These are phyloP conservation scores for Fusarium concolor DNA, from an alignment of 2,329 filamentous ascomycete genomes.

Conservation along the genomic window DNA sequence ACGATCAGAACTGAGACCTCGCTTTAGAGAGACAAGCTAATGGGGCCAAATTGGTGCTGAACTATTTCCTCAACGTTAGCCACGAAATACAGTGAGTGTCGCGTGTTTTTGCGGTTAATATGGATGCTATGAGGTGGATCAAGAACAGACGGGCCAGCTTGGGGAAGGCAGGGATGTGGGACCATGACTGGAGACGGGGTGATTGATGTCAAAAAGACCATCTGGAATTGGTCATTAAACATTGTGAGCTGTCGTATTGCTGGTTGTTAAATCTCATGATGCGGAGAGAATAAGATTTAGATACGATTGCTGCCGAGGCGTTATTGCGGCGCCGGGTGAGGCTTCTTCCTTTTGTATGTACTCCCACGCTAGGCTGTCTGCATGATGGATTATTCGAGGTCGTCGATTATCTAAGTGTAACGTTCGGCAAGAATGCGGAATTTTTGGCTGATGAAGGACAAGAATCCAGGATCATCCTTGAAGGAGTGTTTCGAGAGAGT, in stretches of 20 bases:
- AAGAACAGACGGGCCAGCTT: slow-evolving; percentile 40
- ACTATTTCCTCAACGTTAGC: slow-evolving; percentile 43
- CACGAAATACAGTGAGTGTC: slow-evolving; percentile 38
- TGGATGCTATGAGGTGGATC: slow-evolving; percentile 41
- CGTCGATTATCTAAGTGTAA: slow-evolving; percentile 25
- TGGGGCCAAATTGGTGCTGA: slow-evolving; percentile 21
- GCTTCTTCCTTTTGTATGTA: slow-evolving; percentile 9
- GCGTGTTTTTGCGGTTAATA: slow-evolving; percentile 48
- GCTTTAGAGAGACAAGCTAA: slow-evolving; percentile 27
- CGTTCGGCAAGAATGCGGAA: slow-evolving; percentile 31
- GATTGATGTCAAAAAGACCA: slow-evolving; percentile 34
- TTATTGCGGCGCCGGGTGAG: slow-evolving; percentile 18
- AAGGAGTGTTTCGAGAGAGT: slow-evolving; percentile 18
- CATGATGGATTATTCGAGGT: slow-evolving; percentile 1
- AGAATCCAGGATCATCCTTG: slow-evolving; percentile 10
- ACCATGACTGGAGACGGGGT: slow-evolving; percentile 37
- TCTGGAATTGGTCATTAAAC: slow-evolving; percentile 26
- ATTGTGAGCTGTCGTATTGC: slow-evolving; percentile 29
- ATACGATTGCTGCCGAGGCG: slow-evolving; percentile 17
- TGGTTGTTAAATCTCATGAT: slow-evolving; percentile 16
- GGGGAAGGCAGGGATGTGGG: slow-evolving; percentile 45
- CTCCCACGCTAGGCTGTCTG: neutral
- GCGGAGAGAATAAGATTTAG: slow-evolving; percentile 1
- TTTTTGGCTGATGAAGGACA: slow-evolving; percentile 18
- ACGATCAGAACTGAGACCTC: slow-evolving; percentile 4